A percentile compares a stretch with the other conserved stretches of the same genome.
Evolutionary conservation across 305 asterid genomes (phyloP).

Genomic region (Fraxinus ornus): DNA sequence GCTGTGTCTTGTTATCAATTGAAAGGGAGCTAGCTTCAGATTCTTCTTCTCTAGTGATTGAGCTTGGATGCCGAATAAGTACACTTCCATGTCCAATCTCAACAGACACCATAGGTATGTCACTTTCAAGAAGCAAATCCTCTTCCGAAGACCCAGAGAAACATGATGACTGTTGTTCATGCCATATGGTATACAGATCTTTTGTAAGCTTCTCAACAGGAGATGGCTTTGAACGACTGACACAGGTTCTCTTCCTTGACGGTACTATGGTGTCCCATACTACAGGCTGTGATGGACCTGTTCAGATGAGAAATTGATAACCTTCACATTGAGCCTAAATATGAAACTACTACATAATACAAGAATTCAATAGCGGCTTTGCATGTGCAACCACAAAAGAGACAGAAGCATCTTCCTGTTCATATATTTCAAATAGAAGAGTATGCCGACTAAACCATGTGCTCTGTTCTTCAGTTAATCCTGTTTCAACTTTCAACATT

Average conservation of each 20-base stretch:
- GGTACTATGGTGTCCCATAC: slow-evolving; percentile 84
- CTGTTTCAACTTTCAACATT: neutral
- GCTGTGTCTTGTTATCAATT: slow-evolving; percentile 65
- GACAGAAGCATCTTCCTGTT: neutral
- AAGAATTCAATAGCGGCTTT: neutral
- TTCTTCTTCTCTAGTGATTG: slow-evolving; percentile 84
- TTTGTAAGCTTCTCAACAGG: slow-evolving; percentile 86
- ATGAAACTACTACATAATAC: neutral
- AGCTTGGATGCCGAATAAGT: slow-evolving; percentile 84
- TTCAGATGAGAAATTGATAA: slow-evolving; percentile 19
- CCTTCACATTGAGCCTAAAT: neutral
- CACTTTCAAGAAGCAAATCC: slow-evolving; percentile 78
- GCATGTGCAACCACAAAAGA: neutral
- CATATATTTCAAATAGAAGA: neutral
- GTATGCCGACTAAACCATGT: neutral
- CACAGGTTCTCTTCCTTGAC: slow-evolving; percentile 86
- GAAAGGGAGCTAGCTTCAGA: slow-evolving; percentile 97
- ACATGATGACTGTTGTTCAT: slow-evolving; percentile 75
- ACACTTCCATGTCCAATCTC: slow-evolving; percentile 99
- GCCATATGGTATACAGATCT: slow-evolving; percentile 83
- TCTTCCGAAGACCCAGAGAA: slow-evolving; percentile 84
- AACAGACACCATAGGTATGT: slow-evolving; percentile 86
- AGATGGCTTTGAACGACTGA: slow-evolving; percentile 75
- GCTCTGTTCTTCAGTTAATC: neutral
- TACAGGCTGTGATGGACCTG: slow-evolving; percentile 76